These are phyloP conservation scores for Pythium scleroteichum DNA, from an alignment of 352 stramenopile species.

Conservation along the genomic window DNA sequence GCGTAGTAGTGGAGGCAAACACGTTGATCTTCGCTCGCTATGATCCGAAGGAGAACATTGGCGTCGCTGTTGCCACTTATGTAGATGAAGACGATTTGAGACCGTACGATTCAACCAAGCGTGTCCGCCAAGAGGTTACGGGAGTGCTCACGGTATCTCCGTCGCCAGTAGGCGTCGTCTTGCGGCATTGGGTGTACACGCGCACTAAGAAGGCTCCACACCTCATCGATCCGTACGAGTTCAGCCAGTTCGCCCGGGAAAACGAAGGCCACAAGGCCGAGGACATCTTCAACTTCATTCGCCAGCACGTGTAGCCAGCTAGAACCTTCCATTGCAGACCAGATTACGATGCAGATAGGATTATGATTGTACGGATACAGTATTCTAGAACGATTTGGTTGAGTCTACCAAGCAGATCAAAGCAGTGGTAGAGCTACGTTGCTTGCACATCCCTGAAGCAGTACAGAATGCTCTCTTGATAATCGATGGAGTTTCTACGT, in stretches of 20 bases:
- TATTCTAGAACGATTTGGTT: too few species aligned
- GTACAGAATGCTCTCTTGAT: too few species aligned
- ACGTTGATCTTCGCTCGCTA: conserved; percentile 17
- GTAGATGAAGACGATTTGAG: conserved; percentile 45
- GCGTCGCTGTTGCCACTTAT: conserved; percentile 20
- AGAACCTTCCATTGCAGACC: neutral
- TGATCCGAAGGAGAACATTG: conserved; percentile 10
- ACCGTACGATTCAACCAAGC: conserved; percentile 35
- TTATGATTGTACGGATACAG: too few species aligned
- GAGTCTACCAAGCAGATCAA: too few species aligned
- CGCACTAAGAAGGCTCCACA: conserved; percentile 3
- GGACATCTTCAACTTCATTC: conserved; percentile 28
- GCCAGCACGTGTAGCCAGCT: conserved; percentile 15
- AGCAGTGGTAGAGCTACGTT: too few species aligned
- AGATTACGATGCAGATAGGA: too few species aligned
- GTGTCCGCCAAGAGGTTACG: conserved; percentile 16
- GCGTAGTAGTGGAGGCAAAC: conserved; percentile 19
- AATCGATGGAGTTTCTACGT: too few species aligned
- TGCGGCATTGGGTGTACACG: conserved; percentile 17
- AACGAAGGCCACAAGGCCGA: conserved; percentile 11
- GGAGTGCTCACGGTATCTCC: conserved; percentile 7
- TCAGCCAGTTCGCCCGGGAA: conserved; percentile 27
- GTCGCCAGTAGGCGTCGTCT: conserved; percentile 4
- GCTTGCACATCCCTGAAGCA: too few species aligned
- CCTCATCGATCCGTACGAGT: conserved; percentile 6